Conservation (phyloP, 371 early-diverging fungal species). For the Syncephalastrum contaminatum region DNA sequence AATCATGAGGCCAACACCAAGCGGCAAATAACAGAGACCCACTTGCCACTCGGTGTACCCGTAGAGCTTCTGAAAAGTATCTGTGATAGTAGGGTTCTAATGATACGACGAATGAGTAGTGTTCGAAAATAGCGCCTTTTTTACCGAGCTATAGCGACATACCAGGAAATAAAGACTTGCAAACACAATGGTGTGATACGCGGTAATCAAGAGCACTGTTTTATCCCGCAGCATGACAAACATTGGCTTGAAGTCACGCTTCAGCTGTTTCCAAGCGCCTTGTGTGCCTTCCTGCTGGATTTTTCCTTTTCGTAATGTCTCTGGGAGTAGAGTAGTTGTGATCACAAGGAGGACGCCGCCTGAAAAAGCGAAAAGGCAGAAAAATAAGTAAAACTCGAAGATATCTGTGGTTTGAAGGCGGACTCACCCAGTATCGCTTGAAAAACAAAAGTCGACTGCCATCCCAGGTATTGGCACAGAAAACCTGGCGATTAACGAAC, state of each 20-base stretch:
- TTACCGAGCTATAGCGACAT: neutral
- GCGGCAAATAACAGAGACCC: slow-evolving; percentile 46
- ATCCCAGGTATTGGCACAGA: slow-evolving; percentile 56
- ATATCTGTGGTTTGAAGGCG: neutral
- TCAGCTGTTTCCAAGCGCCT: neutral
- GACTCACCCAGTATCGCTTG: slow-evolving; percentile 45
- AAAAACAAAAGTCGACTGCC: slow-evolving; percentile 66
- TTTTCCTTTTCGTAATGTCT: slow-evolving; percentile 21
- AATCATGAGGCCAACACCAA: slow-evolving; percentile 43
- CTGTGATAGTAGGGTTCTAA: slow-evolving; percentile 40
- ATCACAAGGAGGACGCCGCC: slow-evolving; percentile 17
- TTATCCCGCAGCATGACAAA: slow-evolving; percentile 24
- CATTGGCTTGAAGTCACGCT: slow-evolving; percentile 15
- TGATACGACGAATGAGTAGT: neutral
- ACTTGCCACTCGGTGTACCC: slow-evolving; percentile 28
- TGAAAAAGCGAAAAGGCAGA: neutral
- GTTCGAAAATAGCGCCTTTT: neutral
- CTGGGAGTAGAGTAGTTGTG: slow-evolving; percentile 22
- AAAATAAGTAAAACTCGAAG: neutral
- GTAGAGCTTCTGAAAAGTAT: slow-evolving; percentile 32
- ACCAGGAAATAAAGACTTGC: slow-evolving; percentile 27
- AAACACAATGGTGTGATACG: slow-evolving; percentile 26
- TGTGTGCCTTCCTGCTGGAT: neutral
- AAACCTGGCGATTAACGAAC: slow-evolving; percentile 27
- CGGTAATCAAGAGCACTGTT: slow-evolving; percentile 23